Evolutionary conservation across 1,284 basidiomycete species (phyloP), one percentile per base, ranked within the genome.

Genomic region (Phaffia rhodozyma): DNA sequence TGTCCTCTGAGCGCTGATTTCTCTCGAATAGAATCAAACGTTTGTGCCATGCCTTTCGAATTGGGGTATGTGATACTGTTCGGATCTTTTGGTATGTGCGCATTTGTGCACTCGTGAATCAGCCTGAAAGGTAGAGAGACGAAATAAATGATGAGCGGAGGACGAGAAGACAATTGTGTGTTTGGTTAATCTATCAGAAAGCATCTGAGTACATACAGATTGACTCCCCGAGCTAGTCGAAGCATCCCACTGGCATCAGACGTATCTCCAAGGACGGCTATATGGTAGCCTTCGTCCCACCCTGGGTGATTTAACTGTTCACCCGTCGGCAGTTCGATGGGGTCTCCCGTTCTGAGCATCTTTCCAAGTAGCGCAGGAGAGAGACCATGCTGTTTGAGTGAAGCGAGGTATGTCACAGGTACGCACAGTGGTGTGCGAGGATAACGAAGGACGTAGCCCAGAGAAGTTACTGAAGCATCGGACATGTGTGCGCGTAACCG

Each of bases 51-150:
- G 61, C 23, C 55, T 68, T 34, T 66, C 63, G 30, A 50, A 59
- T 2, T 59, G 56, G 2, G 27, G 61, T 50, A 34, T 51, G 30
- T 67, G 54, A 43, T 66, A 55, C 23, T 65, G 66, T 49, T 66
- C 57, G 23, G 30, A 34, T 43, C 38, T 43, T 7, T 43, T 59
- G 88, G 85, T 47, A 93, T 84, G 68, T 81, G 83, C 0, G 86
- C 84, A 73, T 93, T 91, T 3, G 89, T 92, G 25, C 87, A 85
- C 76, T 94, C 91, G 74, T 94, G 91, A 6, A 77, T 68, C 3
- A 77, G 67, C 6, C 62, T 63, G 34, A 4, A 49, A 6, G 25
- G 51, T 1, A 13, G 48, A 60, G 32, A 27, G 34, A 34, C 25
- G 43, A 30, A 47, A 76, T 61, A 62, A 72, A 74, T 3, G 74